These are phyloP conservation scores for Hyaloperonospora brassicae DNA, from an alignment of 352 stramenopile genomes.

Conservation along the genomic window DNA sequence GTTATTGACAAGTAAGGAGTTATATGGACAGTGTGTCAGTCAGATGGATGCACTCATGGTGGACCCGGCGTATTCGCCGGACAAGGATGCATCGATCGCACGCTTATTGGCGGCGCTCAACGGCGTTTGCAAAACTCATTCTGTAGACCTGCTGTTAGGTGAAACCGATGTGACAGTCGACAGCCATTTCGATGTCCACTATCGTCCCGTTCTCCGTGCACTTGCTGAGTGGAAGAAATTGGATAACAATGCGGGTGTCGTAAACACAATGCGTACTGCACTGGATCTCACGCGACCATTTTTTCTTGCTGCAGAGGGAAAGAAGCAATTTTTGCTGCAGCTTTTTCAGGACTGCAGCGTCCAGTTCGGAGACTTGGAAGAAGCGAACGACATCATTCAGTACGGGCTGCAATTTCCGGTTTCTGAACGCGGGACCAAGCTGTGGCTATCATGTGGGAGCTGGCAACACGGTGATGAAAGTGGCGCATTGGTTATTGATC, in stretches of 20 bases:
- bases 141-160: conserved; percentile 21
- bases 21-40: conserved; percentile 30
- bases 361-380: conserved; percentile 56
- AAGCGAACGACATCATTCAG: conserved; percentile 49
- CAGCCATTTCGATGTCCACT: conserved; percentile 39
- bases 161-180: conserved; percentile 18
- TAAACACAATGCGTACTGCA: conserved; percentile 24
- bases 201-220: conserved; percentile 34
- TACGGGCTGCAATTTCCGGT: conserved; percentile 53
- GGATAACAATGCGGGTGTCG: conserved; percentile 9
- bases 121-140: conserved; percentile 32
- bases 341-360: conserved; percentile 62
- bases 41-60: conserved; percentile 25
- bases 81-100: conserved; percentile 19
- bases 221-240: conserved; percentile 30
- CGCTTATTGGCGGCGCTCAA: conserved; percentile 39
- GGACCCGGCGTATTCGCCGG: conserved; percentile 14
- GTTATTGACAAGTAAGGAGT: conserved; percentile 25
- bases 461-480: conserved; percentile 32
- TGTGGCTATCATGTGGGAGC: conserved; percentile 53
- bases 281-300: conserved; percentile 43
- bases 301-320: conserved; percentile 42
- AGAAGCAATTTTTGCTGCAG: conserved; percentile 60
- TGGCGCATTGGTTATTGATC: not conserved
- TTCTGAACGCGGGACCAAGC: conserved; percentile 24